Evolutionary conservation across 75 land plant species (phyloP), one percentile per base, ranked within the genome.

Genomic region (Cryptomeria japonica): DNA sequence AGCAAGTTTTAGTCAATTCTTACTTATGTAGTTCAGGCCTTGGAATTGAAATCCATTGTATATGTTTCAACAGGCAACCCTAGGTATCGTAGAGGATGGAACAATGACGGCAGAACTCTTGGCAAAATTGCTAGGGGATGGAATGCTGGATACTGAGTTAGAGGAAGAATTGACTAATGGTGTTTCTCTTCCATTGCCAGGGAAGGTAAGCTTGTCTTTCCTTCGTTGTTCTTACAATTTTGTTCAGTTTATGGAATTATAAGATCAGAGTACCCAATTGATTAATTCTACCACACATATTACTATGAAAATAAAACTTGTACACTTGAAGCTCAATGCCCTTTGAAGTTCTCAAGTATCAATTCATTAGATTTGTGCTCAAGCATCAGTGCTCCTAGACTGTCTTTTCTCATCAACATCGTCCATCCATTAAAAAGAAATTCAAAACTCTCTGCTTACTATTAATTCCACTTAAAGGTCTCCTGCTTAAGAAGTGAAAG

Each of bases 31-130:
- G 86, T 56, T 53, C 86, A 18, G n/a, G 41, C 36, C 37, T 34
- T 55, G 19, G 39, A 85, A 51, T 31, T 36, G 14, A 19, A 56
- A n/a, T 42, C 34, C 55, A 79, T 25, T 49, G 28, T 46, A 4
- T 46, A 0, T 46, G 91, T 49, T 25, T 85, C 49, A 49, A 85
- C 89, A 97, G 99, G 90, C 98, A 42, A 84, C 97, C 39, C 14
- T 94, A 44, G 99, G 96, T 22, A 85, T 47, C 32, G 61, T 85
- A 41, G 97, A 98, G 70, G 93, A 97, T 91, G 99, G 99, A 18
- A 89, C 95, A 51, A 94, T 97, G 93, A 96, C 96, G 32, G 36
- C 88, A 41, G 93, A 97, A 28, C 94, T 98, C 28, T 87, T 98
- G 73, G 93, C 89, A 53, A 89, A 61, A 70, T 90, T 98, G 70